phyloP scores from a whole-genome alignment of 164 flowering plant species.

The Platanus orientalis region DNA sequence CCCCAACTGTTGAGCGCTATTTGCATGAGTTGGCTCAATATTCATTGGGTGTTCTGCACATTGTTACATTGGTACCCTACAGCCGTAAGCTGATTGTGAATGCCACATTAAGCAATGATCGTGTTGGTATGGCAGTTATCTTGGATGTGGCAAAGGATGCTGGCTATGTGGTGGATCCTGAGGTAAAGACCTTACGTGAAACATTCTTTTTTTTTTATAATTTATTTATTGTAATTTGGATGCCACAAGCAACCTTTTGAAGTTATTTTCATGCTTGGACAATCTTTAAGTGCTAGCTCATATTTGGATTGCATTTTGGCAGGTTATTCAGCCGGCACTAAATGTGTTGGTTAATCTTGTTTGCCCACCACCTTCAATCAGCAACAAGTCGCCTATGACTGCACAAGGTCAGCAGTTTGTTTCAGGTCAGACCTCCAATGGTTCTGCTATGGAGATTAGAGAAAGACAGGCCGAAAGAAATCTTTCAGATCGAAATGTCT shows the following conservation, averaged over 20 bases:
- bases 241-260: background rate
- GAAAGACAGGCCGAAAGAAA: slow-evolving; percentile 50
- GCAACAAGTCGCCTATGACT: slow-evolving; percentile 54
- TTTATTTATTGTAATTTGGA: background rate
- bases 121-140: slow-evolving; percentile 91
- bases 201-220: too few relatives aligned
- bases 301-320: slow-evolving; percentile 18
- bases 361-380: slow-evolving; percentile 97
- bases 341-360: slow-evolving; percentile 88
- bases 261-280: background rate
- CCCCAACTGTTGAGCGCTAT: slow-evolving; percentile 93
- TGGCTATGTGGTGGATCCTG: slow-evolving; percentile 66
- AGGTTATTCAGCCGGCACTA: slow-evolving; percentile 89
- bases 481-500: slow-evolving; percentile 38
- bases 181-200: slow-evolving; percentile 41
- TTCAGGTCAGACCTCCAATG: slow-evolving; percentile 44
- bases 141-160: slow-evolving; percentile 83
- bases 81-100: slow-evolving; percentile 77
- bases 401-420: slow-evolving; percentile 58
- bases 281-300: background rate
- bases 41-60: slow-evolving; percentile 94
- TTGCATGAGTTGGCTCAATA: slow-evolving; percentile 96
- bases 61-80: slow-evolving; percentile 75
- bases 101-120: slow-evolving; percentile 82
- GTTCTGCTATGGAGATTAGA: slow-evolving; percentile 39